Conservation (phyloP, 78 protist species). For the slime mould (Dictyostelium discoideum) region DNA sequence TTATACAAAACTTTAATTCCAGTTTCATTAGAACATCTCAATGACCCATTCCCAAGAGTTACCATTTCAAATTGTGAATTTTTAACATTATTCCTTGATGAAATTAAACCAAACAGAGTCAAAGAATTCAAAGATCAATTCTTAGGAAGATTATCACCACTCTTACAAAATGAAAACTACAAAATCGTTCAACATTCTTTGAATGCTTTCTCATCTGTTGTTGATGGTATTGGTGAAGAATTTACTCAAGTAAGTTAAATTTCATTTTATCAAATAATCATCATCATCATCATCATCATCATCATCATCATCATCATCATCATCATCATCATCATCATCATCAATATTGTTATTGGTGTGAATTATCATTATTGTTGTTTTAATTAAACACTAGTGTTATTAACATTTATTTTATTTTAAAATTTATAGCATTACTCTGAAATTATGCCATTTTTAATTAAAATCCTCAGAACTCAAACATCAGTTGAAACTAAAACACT, state of each 20-base stretch:
- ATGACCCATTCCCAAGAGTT: conserved; percentile 81
- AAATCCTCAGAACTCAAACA: conserved; percentile 45
- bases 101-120: neutral
- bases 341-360: neutral
- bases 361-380: neutral
- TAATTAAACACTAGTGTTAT: neutral
- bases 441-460: conserved; percentile 88
- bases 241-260: conserved; percentile 25
- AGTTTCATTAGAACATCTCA: conserved; percentile 49
- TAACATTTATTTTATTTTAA: neutral
- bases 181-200: conserved; percentile 60
- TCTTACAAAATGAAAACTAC: neutral
- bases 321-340: too few species aligned
- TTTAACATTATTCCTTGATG: conserved; percentile 62
- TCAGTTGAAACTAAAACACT: conserved; percentile 57
- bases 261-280: too few species aligned
- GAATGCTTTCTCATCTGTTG: conserved; percentile 61
- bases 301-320: too few species aligned
- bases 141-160: neutral
- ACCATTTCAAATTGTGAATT: conserved; percentile 82
- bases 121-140: neutral
- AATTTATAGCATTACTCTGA: conserved; percentile 68
- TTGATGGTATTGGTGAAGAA: conserved; percentile 57
- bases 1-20: conserved; percentile 38
- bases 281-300: too few species aligned